These are phyloP conservation scores for Tricholomella constricta DNA, from an alignment of 768 basidiomycete species.

Conservation along the genomic window DNA sequence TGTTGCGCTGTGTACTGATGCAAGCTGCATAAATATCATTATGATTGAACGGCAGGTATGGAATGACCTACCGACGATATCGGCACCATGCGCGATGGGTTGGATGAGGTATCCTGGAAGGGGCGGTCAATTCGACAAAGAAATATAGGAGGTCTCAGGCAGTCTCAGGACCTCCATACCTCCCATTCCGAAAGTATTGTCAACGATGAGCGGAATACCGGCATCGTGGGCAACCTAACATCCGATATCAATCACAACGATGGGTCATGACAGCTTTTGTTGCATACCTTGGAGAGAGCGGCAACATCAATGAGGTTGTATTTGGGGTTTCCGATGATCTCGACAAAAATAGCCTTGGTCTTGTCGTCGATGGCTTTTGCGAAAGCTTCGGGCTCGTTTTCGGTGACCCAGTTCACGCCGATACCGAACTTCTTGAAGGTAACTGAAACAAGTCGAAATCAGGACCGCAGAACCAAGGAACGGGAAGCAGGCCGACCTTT, in stretches of 20 bases:
- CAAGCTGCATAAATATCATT: neutral
- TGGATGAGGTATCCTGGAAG: slow-evolving; percentile 67
- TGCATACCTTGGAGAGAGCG: slow-evolving; percentile 63
- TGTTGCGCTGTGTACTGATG: slow-evolving; percentile 69
- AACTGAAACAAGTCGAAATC: slow-evolving; percentile 35
- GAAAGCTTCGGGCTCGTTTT: slow-evolving; percentile 59
- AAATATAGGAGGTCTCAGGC: too few relatives aligned
- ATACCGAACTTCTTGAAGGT: slow-evolving; percentile 73
- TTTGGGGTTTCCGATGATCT: slow-evolving; percentile 80
- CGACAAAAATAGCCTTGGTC: slow-evolving; percentile 77
- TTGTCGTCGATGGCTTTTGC: slow-evolving; percentile 71
- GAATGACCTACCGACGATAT: slow-evolving; percentile 61
- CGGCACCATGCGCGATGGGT: slow-evolving; percentile 76
- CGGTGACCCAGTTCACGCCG: slow-evolving; percentile 64
- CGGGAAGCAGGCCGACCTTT: slow-evolving; percentile 41
- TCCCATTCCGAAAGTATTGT: slow-evolving; percentile 80
- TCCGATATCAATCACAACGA: neutral
- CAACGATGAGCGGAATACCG: slow-evolving; percentile 77
- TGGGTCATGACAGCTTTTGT: neutral
- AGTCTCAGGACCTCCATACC: too few relatives aligned
- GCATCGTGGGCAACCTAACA: slow-evolving; percentile 69
- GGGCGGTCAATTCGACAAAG: too few relatives aligned
- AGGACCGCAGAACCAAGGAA: slow-evolving; percentile 10
- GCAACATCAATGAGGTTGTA: slow-evolving; percentile 66
- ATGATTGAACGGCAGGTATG: neutral